Evolutionary conservation across 2,329 filamentous ascomycete species (phyloP).

Genomic region (Ceratocystiopsis minuta): DNA sequence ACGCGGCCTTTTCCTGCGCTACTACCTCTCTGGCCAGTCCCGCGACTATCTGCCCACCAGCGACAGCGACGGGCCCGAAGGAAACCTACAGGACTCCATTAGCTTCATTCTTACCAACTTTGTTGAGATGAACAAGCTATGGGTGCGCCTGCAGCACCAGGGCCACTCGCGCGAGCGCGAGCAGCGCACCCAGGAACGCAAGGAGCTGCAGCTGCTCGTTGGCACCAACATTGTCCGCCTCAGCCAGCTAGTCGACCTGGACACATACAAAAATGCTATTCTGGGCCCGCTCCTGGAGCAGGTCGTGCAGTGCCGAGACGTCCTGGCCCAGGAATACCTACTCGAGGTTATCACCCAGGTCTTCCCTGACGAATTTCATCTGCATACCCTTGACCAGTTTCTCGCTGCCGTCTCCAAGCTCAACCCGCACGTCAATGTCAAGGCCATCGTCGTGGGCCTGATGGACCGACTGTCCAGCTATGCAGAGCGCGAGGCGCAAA

Average conservation of each 20-base stretch:
- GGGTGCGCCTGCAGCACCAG: conserved; percentile 94
- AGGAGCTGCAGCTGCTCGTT: conserved; percentile 86
- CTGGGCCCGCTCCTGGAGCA: conserved; percentile 81
- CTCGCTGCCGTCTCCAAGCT: conserved; percentile 81
- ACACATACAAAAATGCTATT: conserved; percentile 83
- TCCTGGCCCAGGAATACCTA: conserved; percentile 91
- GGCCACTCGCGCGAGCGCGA: conserved; percentile 91
- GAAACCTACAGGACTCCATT: conserved; percentile 91
- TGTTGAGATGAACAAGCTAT: conserved; percentile 99
- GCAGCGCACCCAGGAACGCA: conserved; percentile 79
- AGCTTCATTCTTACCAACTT: conserved; percentile 98
- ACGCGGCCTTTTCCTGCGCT: conserved; percentile 82
- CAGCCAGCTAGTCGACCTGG: conserved; percentile 87
- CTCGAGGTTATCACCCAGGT: conserved; percentile 97
- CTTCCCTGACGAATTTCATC: conserved; percentile 94
- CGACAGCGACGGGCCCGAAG: conserved; percentile 76
- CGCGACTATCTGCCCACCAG: conserved; percentile 72
- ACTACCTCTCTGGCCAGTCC: conserved; percentile 90
- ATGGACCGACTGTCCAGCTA: conserved; percentile 95
- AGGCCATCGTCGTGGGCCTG: conserved; percentile 90
- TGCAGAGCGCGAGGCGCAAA: conserved; percentile 71
- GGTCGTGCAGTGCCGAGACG: conserved; percentile 93
- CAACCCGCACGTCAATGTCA: conserved; percentile 94
- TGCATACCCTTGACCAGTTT: conserved; percentile 91
- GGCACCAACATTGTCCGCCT: conserved; percentile 91